Base-by-base conservation (phyloP, 257 asterid species). In the Solanum chmielewskii region DNA sequence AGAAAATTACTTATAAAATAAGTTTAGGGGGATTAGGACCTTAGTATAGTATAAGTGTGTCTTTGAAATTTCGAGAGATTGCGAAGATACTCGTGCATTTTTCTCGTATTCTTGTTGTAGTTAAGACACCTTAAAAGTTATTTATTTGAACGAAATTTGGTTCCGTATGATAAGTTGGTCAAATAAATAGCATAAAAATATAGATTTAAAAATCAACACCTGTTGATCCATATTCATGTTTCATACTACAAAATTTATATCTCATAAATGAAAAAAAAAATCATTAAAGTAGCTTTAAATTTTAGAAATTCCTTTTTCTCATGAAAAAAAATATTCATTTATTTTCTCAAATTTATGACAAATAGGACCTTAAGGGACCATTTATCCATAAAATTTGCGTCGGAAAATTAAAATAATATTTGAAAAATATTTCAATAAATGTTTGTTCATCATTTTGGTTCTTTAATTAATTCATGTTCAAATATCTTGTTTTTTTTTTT, bases 21-120 rank as follows among this genome's bases (percentile, higher is more conserved):
- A 33, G 4, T 33, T 33, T 0, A 4, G 35, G 1, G 5, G 0
- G 5, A 33, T 3, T 33, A 33, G 1, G 0, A 33, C 5, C 5
- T 33, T 33, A 33, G 1, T 33, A 33, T 33, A 33, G 4, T 33
- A 3, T 33, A 33, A 33, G 1, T 33, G 35, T 33, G 35, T 33
- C 35, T 33, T 1, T 33, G 1, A 33, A 1, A 33, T 33, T 33
- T 33, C 35, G 5, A 3, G 1, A 33, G 35, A 3, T 33, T 33
- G 35, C 1, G 5, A 3, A 33, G 0, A 33, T 33, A 33, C 35
- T 33, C 1, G 35, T 33, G 5, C 35, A 33, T 33, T 33, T 33
- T 33, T 33, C 33, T 3, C 33, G 0, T 68, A 68, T 16, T 70
- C 76, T 31, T 7, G 5, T 15, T 29, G 76, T 31, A 31, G 42